phyloP scores from a whole-genome alignment of 2,329 filamentous ascomycete genomes.

The Dactylellina parvicollis region DNA sequence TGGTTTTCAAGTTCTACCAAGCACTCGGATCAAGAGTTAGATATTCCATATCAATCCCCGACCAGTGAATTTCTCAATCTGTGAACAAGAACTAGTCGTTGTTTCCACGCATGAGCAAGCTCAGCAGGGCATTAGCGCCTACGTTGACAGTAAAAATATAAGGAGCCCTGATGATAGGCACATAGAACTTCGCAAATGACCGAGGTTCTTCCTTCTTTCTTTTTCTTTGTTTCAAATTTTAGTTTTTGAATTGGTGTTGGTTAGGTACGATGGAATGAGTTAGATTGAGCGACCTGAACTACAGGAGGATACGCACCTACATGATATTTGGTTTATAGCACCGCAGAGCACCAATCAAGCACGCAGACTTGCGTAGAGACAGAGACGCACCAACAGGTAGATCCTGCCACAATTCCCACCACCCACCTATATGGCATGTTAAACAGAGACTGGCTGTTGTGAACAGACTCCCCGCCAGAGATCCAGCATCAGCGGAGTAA shows the following conservation, averaged over 20 bases:
- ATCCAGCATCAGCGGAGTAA: conserved; percentile 18
- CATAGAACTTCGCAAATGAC: background rate
- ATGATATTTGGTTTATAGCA: conserved; percentile 53
- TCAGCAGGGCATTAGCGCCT: background rate
- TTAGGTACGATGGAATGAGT: conserved; percentile 31
- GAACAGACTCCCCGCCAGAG: conserved; percentile 8
- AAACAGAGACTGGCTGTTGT: conserved; percentile 26
- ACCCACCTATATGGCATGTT: conserved; percentile 39
- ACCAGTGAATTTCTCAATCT: no score
- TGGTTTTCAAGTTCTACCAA: no score
- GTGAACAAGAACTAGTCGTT: no score
- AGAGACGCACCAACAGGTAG: conserved; percentile 54
- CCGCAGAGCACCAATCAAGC: conserved; percentile 54
- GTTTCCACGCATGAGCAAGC: no score
- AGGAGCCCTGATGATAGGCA: background rate
- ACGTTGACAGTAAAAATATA: background rate
- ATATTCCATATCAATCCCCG: no score
- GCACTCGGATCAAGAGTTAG: no score
- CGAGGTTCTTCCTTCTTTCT: background rate
- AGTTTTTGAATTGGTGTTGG: background rate
- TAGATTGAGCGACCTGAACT: conserved; percentile 55
- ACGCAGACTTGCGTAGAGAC: conserved; percentile 53
- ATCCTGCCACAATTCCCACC: conserved; percentile 33
- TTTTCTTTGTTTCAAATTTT: background rate
- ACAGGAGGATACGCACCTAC: conserved; percentile 55